phyloP scores from a whole-genome alignment of 2,329 filamentous ascomycete genomes.

The Penicillium freii region DNA sequence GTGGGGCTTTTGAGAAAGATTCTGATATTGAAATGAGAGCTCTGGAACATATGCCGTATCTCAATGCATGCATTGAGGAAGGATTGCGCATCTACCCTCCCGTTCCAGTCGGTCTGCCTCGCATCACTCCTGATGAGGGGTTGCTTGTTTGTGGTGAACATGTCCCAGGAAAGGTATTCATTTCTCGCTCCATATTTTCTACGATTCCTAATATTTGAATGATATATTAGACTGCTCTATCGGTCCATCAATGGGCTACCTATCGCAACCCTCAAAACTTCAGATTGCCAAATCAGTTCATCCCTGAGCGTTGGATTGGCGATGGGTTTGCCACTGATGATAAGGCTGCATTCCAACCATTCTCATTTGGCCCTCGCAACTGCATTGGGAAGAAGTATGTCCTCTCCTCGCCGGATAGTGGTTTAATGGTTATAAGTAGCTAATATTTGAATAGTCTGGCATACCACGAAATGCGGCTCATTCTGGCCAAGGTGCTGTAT shows the following conservation, averaged over 20 bases:
- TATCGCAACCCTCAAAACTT: neutral
- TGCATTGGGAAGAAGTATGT: neutral
- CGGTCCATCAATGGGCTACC: neutral
- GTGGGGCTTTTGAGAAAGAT: neutral
- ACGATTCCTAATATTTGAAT: no score
- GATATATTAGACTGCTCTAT: neutral
- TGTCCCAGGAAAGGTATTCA: neutral
- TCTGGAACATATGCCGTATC: neutral
- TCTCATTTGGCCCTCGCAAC: neutral
- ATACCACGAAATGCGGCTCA: neutral
- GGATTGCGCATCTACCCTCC: neutral
- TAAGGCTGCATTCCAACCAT: neutral
- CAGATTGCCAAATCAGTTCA: neutral
- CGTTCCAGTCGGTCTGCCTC: neutral
- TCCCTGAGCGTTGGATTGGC: neutral
- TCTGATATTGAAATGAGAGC: neutral
- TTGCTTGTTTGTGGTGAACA: neutral
- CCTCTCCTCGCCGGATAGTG: accelerated
- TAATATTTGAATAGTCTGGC: neutral
- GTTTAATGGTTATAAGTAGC: neutral
- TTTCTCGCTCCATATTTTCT: no score
- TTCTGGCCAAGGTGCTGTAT: neutral
- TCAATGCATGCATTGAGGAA: neutral
- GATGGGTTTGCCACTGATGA: neutral
- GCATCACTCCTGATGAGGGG: neutral